These are phyloP conservation scores for Helianthus tuberosus DNA, from an alignment of 129 eudicot species.

Conservation along the genomic window DNA sequence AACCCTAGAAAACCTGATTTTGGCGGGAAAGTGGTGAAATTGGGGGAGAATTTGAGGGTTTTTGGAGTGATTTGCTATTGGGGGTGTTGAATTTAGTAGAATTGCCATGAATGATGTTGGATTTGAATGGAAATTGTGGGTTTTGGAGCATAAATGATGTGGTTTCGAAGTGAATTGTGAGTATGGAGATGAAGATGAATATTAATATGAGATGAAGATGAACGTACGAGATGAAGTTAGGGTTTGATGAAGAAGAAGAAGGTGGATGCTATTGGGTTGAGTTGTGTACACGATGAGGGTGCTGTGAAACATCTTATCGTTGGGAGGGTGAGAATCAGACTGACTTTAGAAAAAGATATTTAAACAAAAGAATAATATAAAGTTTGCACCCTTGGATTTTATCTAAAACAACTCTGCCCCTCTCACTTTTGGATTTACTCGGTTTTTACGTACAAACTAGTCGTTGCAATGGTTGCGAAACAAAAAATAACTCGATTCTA, in stretches of 20 bases:
- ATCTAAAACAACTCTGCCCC: slow-evolving; percentile 13
- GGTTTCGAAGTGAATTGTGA: slow-evolving; percentile 8
- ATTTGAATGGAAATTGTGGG: background rate
- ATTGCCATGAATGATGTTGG: slow-evolving; percentile 45
- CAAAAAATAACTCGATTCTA: too few relatives aligned
- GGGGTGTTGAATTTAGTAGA: slow-evolving; percentile 53
- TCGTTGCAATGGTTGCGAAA: too few relatives aligned
- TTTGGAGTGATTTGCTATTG: slow-evolving; percentile 51
- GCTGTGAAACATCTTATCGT: slow-evolving; percentile 36
- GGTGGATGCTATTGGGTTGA: slow-evolving; percentile 9
- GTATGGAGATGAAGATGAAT: background rate
- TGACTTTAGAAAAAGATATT: too few relatives aligned
- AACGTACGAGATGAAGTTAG: slow-evolving; percentile 20
- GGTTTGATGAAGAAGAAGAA: slow-evolving; percentile 16
- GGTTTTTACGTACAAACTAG: too few relatives aligned
- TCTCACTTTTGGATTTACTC: background rate
- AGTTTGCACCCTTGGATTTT: slow-evolving; percentile 16
- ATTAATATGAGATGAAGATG: background rate
- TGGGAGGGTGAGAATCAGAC: slow-evolving; percentile 7
- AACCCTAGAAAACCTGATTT: slow-evolving; percentile 38
- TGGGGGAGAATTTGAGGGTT: slow-evolving; percentile 39
- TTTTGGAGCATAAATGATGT: background rate
- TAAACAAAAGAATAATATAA: background rate
- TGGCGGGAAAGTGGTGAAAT: slow-evolving; percentile 40
- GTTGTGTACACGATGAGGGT: slow-evolving; percentile 19